These are phyloP conservation scores for Larix kaempferi DNA, from an alignment of 75 land plant species.

Conservation along the genomic window DNA sequence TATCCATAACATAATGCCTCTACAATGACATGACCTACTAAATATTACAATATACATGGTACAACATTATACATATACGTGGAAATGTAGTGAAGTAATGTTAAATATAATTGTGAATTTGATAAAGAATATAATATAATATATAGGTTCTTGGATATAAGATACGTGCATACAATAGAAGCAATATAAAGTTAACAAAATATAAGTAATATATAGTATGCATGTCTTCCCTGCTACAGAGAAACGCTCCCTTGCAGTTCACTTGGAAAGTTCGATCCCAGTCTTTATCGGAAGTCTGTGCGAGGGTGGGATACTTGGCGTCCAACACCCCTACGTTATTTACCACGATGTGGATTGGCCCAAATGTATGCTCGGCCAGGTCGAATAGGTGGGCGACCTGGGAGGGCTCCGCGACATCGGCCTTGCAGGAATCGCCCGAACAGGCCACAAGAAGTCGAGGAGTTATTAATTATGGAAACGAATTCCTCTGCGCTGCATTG, in stretches of 20 bases:
- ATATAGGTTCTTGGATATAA: no score
- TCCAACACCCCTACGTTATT: slow-evolving; percentile 50
- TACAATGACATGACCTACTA: no score
- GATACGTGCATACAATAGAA: no score
- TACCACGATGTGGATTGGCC: slow-evolving; percentile 50
- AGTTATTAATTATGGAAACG: slow-evolving; percentile 20
- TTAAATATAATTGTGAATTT: no score
- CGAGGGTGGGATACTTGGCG: slow-evolving; percentile 24
- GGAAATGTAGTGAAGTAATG: no score
- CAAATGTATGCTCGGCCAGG: slow-evolving; percentile 33
- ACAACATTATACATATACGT: no score
- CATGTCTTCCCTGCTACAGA: slow-evolving; percentile 35
- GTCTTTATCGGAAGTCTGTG: slow-evolving; percentile 27
- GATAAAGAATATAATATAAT: no score
- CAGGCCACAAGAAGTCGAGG: background rate
- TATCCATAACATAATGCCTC: no score
- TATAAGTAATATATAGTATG: no score
- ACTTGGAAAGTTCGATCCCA: slow-evolving; percentile 43
- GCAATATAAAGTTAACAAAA: no score
- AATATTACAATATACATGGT: no score
- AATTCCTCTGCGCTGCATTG: background rate
- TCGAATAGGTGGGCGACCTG: slow-evolving; percentile 69
- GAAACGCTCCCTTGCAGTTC: slow-evolving; percentile 32
- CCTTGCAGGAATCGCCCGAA: slow-evolving; percentile 41
- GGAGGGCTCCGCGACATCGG: slow-evolving; percentile 45